Evolutionary conservation across 1,139 yeast species (phyloP), one percentile per base, ranked within the genome.

Genomic region (Lodderomyces jiufengensis): DNA sequence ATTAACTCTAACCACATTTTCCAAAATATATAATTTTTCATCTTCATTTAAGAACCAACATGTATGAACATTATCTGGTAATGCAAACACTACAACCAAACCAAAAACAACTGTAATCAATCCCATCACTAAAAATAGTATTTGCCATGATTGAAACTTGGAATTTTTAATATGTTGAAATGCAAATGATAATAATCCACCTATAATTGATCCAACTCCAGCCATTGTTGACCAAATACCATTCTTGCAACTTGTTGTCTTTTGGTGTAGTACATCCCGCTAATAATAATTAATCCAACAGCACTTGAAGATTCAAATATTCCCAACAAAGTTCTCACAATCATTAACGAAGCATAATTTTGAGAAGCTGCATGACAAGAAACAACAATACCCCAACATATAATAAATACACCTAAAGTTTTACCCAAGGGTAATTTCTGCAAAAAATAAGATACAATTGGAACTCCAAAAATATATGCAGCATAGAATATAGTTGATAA

Each of bases 391-490:
- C 76, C 76, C 75, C 76, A 70, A 24, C 59, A 47, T 2, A 64
- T 45, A 18, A 70, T 61, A 35, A 61, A 62, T 3, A 49, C 39
- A 0, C 67, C 63, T 27, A 67, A 50, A n/a, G 67, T 51, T 42
- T 66, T 66, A 6, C 71, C 64, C 29, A 65, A 54, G 1, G 73
- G 68, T 24, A 62, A 54, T 37, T 50, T 55, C 42, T 69, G 75
- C 33, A 70, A 57, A 24, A 57, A 51, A 36, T 57, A 49, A 0
- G 70, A 60, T 22, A 65, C 59, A 22, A 71, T 42, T 1, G 77
- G 74, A 36, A 69, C 76, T 23, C 71, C 74, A 31, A 69, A 59
- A 32, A 73, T 64, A 42, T 70, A 71, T 2, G 76, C 73, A 31
- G 61, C 70, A 39, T 65, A 69, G 40, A 68, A 59, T 27, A 66